Base-by-base conservation (phyloP, 2,329 filamentous ascomycete species). In the Nothomitra cinnamomea region DNA sequence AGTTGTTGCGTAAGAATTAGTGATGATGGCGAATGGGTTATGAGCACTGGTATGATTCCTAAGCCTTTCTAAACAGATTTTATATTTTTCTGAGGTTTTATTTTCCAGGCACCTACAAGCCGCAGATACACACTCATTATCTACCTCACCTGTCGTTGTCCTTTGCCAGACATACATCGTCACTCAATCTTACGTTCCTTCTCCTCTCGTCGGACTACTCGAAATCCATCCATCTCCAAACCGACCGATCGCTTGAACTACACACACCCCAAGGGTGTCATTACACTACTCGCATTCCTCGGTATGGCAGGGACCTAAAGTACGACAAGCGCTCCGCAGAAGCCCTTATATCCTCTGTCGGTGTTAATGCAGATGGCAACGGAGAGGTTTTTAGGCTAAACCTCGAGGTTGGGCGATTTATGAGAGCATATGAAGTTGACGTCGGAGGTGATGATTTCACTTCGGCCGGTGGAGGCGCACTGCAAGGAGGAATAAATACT, bases 11-110 rank as follows among this genome's bases (percentile, higher is more conserved):
- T 98, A 58, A 79, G 87, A 51, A 79, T 92, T 58, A 95, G 87
- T 61, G 89, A 95, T 55, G 92, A 98, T 77, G 90, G 90, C 50
- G 83, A 96, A 65, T 98, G 92, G 89, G 80, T 92, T 41, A 92
- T 95, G 86, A 94, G 86, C 62, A 94, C 89, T 52, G 88, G 87
- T 71, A 79, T 74, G 67, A 15, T 13, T 54, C 25, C 6, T 10
- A 19, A 24, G 25, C 17, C 19, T 12, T 13, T 13, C 13, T 12
- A 10, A 51, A 12, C 6, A 12, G 21, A 35, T 13, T 8, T 19
- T 15, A 8, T 17, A 38, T 8, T 52, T 3, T 2, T 10, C 3
- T 17, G 15, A 19, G 19, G 28, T 22, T 28, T 55, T n/a, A 10
- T 57, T 17, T 22, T 40, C 41, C 56, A 77, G 77, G 78, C 59